Base-by-base conservation (phyloP, 2,329 filamentous ascomycete species). In the Aspergillus aculeatus region DNA sequence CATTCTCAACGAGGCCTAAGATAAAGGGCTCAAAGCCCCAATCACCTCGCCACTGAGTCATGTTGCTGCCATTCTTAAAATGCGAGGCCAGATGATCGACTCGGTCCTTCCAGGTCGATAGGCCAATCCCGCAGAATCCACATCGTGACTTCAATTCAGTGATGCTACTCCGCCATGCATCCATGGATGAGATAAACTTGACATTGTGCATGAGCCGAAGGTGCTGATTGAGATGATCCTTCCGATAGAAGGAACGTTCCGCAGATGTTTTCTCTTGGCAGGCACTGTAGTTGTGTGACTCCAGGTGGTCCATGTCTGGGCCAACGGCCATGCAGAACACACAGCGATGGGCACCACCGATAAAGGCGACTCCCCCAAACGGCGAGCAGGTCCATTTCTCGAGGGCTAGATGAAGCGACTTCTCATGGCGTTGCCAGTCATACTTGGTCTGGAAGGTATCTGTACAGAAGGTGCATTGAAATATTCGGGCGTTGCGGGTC, bases 201-300 rank as follows among this genome's bases (percentile, higher is more conserved):
- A 81, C 82, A 61, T 80, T 79, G 67, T 87, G 85, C 78, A 86
- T 85, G 56, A 87, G 73, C 38, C 84, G 79, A 32, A 87, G 72
- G 69, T 87, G 85, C 66, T 87, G 85, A 53, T 84, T 81, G 12
- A 87, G 77, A 66, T 87, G 85, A 66, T 87, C 85, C 70, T 87
- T 87, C 26, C 85, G 78, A 66, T 84, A 86, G 69, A 87, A 87
- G 0, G 83, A 86, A 38, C 85, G 79, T 58, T 86, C 83, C 50
- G 85, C 81, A 1, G 82, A 63, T 4, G 83, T 83, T 69, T 87
- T 87, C 63, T 86, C 84, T 64, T 84, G 82, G 66, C 86, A 88
- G 29, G 79, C 76, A 35, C 76, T 75, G 69, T 84, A 85, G 63
- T 86, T 85, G 74, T 88, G 86, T 7, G 76, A 78, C 64, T 86